Base-by-base conservation (phyloP, 2,329 filamentous ascomycete genomes). In the Periglandula ipomoeae region DNA sequence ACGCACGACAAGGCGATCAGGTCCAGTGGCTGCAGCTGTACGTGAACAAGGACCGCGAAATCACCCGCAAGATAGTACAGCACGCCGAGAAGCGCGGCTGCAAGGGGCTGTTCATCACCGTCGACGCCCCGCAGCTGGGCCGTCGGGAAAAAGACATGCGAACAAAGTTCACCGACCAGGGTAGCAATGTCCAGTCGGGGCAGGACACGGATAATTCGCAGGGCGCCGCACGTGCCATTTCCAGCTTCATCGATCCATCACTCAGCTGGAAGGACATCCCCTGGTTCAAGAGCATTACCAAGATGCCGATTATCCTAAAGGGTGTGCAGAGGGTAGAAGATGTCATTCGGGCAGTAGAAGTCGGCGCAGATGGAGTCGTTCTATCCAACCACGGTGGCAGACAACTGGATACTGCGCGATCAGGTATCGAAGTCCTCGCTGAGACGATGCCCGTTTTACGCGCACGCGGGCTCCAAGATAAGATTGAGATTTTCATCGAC, bases 121-220 rank as follows among this genome's bases (percentile, higher is more conserved):
- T 98, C 48, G 93, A 98, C 65, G 93, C 93, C 46, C 93, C 93
- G 5, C 91, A 97, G 68, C 82, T 98, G 20, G 93, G 93, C 38
- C 83, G 93, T 35, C 79, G 93, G 56, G 93, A 98, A 68, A 98
- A 97, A 73, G 93, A 97, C 65, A 97, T 97, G 93, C 87, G 93
- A 35, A 81, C 79, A 56, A 97, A 97, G 68, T 95, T 94, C 64
- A 81, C 80, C 34, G 91, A 95, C 58, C 78, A 79, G 13, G 91
- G 90, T 8, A 86, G 85, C 24, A 86, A 82, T 61, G 88, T 97
- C 13, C 93, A 97, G 68, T 73, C 72, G 11, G 87, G 86, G 45
- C 76, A 84, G 51, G 67, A 76, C 47, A 88, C 91, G 19, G 90
- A 97, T 67, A 89, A 82, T 53, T 87, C 82, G 17, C 93, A 98